Percentiles rank a stretch among this genome's conserved stretches.
These are phyloP conservation scores for Ramaria rubella DNA, from an alignment of 768 basidiomycete genomes.

Conservation along the genomic window DNA sequence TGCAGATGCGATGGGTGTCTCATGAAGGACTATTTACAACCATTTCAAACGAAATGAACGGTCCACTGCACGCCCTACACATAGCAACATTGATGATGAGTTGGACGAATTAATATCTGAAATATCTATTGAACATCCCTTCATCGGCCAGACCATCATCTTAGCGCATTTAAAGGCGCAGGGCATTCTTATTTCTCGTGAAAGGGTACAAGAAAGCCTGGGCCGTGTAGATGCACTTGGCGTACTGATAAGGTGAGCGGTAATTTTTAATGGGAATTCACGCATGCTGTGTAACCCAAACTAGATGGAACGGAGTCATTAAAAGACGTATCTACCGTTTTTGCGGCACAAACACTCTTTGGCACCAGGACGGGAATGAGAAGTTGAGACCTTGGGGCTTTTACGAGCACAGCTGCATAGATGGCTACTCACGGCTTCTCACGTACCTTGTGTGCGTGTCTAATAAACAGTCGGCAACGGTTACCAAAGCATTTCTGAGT, in stretches of 20 bases:
- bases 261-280: not conserved
- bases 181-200: too few species aligned
- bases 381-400: not conserved
- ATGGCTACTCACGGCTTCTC: not conserved
- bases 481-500: constrained; percentile 13
- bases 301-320: constrained; percentile 12
- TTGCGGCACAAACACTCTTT: not conserved
- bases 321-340: constrained; percentile 3
- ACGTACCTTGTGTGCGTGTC: constrained; percentile 21
- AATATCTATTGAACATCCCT: too few species aligned
- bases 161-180: not conserved
- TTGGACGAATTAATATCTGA: too few species aligned
- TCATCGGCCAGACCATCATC: too few species aligned
- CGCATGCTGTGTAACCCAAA: not conserved
- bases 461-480: constrained; percentile 23
- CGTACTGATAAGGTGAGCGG: not conserved
- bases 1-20: constrained; percentile 16
- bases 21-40: too few species aligned
- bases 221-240: too few species aligned
- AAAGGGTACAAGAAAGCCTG: too few species aligned
- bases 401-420: not conserved
- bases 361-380: not conserved
- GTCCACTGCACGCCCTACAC: not conserved
- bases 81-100: not conserved
- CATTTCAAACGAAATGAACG: constrained; percentile 7